phyloP scores from a whole-genome alignment of 345 rosid species.

The Eutrema heterophyllum region DNA sequence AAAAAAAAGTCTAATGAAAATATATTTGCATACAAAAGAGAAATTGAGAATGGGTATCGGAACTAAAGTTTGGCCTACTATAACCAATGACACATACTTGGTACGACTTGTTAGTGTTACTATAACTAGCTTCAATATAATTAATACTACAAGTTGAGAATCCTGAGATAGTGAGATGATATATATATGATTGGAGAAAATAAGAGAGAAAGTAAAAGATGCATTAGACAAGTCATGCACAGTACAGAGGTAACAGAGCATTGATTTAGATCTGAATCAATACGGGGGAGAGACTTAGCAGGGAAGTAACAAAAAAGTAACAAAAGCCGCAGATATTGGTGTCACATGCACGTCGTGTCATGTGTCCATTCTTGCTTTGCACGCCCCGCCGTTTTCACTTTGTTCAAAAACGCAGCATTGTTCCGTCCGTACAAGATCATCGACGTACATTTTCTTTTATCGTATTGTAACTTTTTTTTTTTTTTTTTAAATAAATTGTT shows the following conservation, averaged over 20 bases:
- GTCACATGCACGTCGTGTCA: conserved; percentile 28
- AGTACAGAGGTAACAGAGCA: conserved; percentile 9
- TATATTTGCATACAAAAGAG: background rate
- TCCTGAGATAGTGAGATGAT: background rate
- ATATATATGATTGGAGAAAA: background rate
- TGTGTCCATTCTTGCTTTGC: conserved; percentile 15
- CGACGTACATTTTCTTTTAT: background rate
- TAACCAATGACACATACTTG: background rate
- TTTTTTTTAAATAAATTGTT: background rate
- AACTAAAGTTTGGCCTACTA: background rate
- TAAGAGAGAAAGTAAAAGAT: background rate
- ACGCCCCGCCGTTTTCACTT: conserved; percentile 28
- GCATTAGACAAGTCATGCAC: conserved; percentile 27
- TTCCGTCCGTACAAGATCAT: conserved; percentile 20
- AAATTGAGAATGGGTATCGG: background rate
- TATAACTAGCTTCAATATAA: background rate
- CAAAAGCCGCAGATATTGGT: conserved; percentile 18
- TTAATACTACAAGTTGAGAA: background rate
- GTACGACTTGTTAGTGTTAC: background rate
- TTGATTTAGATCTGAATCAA: conserved; percentile 25
- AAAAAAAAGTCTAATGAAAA: background rate
- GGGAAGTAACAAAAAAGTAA: conserved; percentile 5
- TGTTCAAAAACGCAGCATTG: conserved; percentile 5
- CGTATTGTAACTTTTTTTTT: background rate
- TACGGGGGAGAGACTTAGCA: conserved; percentile 13